phyloP scores from a whole-genome alignment of 257 asterid species.

The Penstemon newberryi region DNA sequence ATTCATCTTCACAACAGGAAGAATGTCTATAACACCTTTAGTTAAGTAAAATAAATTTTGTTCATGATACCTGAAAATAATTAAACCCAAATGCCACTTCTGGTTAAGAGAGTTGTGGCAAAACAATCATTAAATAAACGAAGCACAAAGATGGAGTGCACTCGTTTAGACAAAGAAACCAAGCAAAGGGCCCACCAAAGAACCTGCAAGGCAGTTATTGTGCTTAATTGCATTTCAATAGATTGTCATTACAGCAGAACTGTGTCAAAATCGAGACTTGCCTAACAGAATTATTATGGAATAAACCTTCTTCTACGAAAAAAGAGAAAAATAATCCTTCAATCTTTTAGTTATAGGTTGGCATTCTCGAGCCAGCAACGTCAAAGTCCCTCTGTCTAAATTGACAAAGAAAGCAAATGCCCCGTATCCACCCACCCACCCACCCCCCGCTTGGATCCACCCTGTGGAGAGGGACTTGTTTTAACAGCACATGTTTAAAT shows the following conservation, averaged over 20 bases:
- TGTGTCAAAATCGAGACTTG: neutral
- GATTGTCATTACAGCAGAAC: neutral
- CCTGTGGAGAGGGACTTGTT: no score
- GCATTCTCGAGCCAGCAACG: no score
- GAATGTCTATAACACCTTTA: constrained; percentile 47
- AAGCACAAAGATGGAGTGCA: constrained; percentile 92
- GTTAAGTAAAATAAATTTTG: constrained; percentile 30
- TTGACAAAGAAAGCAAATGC: no score
- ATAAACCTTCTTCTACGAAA: neutral
- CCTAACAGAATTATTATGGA: neutral
- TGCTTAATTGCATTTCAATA: neutral
- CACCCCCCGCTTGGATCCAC: no score
- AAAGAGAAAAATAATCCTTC: no score
- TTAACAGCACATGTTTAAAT: no score
- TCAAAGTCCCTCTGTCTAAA: no score
- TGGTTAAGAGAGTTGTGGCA: constrained; percentile 80
- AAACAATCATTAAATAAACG: constrained; percentile 97
- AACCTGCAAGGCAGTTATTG: constrained; percentile 52
- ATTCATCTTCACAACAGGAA: constrained; percentile 81
- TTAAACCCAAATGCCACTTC: constrained; percentile 90
- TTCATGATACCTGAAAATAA: constrained; percentile 76
- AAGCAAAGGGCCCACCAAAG: constrained; percentile 98
- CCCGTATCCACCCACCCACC: no score
- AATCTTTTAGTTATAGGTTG: no score
- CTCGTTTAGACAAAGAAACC: constrained; percentile 78